Base-by-base conservation (phyloP, 768 basidiomycete species). In the Cystobasidium onofrii region DNA sequence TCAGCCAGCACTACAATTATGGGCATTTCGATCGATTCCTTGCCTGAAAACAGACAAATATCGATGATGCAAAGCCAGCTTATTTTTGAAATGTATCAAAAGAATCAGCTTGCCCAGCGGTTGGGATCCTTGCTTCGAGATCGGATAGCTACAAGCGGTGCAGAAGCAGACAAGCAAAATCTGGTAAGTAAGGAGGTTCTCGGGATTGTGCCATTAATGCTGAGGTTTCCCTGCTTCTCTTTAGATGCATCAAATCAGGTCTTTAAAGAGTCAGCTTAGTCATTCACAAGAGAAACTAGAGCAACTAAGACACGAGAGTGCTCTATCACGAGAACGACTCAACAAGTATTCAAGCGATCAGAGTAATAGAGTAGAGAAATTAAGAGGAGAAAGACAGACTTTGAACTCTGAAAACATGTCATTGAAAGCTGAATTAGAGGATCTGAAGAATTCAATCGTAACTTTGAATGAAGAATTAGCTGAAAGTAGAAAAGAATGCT, bases 81-180 rank as follows among this genome's bases (percentile, higher is more conserved):
- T 20, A 60, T 55, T n/a, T 71, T 71, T 34, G 69, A 71, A 34
- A 71, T 44, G 29, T 61, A 71, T 31, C 54, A 34, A 18, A 71
- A 71, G 44, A 31, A 71, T 17, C 69, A 71, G 33, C 69, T 71
- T n/a, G 44, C 41, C 7, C 69, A 71, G n/a, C 4, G 69, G 27
- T 36, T 71, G 29, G 69, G 69, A 12, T 15, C 69, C n/a, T 20
- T 57, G 25, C 54, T 71, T 4, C 69, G 69, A 27, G 54, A 71
- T n/a, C 50, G 44, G 33, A 44, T 71, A n/a, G 55, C 44, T 29
- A 36, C 55, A n/a, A 55, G 54, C 31, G 69, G 69, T 27, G 54
- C 55, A n/a, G 69, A 71, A 46, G 69, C 69, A n/a, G 69, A 71
- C 31, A 55, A 46, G 69, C 69, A 71, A 54, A 71, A 71, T 44